phyloP scores from a whole-genome alignment of 257 asterid genomes.

The Ocimum tenuiflorum region DNA sequence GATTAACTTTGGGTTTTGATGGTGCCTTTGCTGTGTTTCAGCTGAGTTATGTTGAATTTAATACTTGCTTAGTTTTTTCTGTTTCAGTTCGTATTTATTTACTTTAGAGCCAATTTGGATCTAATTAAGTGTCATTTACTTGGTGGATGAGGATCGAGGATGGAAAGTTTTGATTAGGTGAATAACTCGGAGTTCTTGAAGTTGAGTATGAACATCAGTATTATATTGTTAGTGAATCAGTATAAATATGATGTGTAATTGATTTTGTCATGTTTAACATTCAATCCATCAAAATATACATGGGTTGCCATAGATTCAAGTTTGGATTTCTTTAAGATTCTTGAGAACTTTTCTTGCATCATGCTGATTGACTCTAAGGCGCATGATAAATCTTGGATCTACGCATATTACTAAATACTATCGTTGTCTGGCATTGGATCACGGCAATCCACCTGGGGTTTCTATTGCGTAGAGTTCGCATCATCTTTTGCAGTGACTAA shows the following conservation, averaged over 20 bases:
- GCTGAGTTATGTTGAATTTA: no score
- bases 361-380: not conserved
- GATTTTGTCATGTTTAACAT: not conserved
- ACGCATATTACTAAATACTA: not conserved
- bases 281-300: not conserved
- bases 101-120: not conserved
- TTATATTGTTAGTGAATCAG: not conserved
- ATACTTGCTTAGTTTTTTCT: not conserved
- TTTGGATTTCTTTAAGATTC: not conserved
- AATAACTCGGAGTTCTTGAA: not conserved
- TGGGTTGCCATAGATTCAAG: conserved; percentile 9
- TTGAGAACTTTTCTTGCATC: not conserved
- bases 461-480: not conserved
- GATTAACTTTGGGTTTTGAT: not conserved
- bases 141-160: no score
- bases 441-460: conserved; percentile 7
- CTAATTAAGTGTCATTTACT: not conserved
- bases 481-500: not conserved
- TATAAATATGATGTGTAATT: no score
- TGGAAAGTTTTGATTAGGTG: not conserved
- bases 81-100: no score
- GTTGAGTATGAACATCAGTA: not conserved
- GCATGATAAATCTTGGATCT: conserved; percentile 1
- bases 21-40: not conserved
- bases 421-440: not conserved